These are phyloP conservation scores for Shiraia bambusicola DNA, from an alignment of 2,329 filamentous ascomycete genomes.

Conservation along the genomic window DNA sequence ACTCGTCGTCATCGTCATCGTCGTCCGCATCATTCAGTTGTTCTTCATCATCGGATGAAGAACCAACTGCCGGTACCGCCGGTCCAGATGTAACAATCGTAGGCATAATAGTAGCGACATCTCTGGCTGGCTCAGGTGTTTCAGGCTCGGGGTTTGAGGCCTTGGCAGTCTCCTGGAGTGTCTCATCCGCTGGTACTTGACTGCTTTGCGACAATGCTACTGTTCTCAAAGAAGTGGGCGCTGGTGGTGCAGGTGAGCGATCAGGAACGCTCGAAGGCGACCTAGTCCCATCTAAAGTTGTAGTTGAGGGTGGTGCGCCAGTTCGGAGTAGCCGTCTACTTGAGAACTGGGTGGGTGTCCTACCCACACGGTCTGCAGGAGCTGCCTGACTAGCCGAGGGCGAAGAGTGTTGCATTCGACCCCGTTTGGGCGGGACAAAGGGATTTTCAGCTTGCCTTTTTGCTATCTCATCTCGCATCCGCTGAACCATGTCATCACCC, in stretches of 20 bases:
- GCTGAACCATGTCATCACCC: slow-evolving; percentile 5
- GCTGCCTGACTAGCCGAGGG: slow-evolving; percentile 1
- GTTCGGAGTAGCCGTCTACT: slow-evolving; percentile 5
- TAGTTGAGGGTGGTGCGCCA: slow-evolving; percentile 1
- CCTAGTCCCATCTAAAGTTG: slow-evolving; percentile 27
- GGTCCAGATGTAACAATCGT: slow-evolving; percentile 3
- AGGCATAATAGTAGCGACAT: not conserved
- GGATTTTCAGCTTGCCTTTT: slow-evolving; percentile 15
- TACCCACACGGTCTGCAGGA: not conserved
- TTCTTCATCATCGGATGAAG: slow-evolving; percentile 11
- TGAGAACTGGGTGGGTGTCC: slow-evolving; percentile 1
- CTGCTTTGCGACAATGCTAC: slow-evolving; percentile 22
- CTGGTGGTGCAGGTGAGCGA: slow-evolving; percentile 22
- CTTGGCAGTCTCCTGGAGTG: slow-evolving; percentile 1
- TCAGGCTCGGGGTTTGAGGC: not conserved
- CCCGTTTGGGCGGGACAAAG: slow-evolving; percentile 9
- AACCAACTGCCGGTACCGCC: not conserved
- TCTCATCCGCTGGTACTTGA: slow-evolving; percentile 5
- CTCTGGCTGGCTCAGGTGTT: slow-evolving; percentile 1
- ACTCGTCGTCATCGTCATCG: slow-evolving; percentile 23
- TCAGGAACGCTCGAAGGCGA: slow-evolving; percentile 41
- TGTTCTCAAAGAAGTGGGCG: slow-evolving; percentile 31
- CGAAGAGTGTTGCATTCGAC: slow-evolving; percentile 2
- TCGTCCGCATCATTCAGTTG: slow-evolving; percentile 23
- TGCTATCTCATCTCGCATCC: slow-evolving; percentile 12